These are phyloP conservation scores for Peronospora tabacina DNA, from an alignment of 352 stramenopile species.

Conservation along the genomic window DNA sequence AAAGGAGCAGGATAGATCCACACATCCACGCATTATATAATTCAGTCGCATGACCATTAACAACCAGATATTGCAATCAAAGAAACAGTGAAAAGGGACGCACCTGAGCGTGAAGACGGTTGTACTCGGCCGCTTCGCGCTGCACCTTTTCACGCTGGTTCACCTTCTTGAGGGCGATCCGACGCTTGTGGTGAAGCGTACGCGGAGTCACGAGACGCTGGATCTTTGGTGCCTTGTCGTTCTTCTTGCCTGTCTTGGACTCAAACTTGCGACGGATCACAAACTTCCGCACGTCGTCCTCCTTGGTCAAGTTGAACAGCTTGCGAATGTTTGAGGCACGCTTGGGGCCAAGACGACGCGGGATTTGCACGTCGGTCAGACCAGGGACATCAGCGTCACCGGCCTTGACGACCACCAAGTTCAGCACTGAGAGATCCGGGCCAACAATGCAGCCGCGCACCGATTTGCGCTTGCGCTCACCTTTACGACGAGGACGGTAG, in stretches of 20 bases:
- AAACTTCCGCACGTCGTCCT: conserved; percentile 99
- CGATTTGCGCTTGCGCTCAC: conserved; percentile 98
- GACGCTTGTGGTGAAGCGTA: conserved; percentile 93
- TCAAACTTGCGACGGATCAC: conserved; percentile 98
- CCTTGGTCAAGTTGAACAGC: conserved; percentile 99
- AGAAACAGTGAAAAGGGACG: conserved; percentile 18
- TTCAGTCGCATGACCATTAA: conserved; percentile 28
- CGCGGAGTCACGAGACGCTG: conserved; percentile 98
- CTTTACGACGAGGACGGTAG: conserved; percentile 91
- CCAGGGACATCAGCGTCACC: conserved; percentile 94
- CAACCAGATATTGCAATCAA: too few species aligned
- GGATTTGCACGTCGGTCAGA: conserved; percentile 94
- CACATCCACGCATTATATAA: conserved; percentile 26
- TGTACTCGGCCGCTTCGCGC: conserved; percentile 94
- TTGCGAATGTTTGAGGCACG: conserved; percentile 99
- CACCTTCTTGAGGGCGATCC: conserved; percentile 82
- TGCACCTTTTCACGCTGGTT: conserved; percentile 87
- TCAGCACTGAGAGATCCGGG: conserved; percentile 98
- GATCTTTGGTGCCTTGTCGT: conserved; percentile 99
- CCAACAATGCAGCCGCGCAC: conserved; percentile 99
- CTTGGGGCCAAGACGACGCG: conserved; percentile 98
- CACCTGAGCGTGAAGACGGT: conserved; percentile 93
- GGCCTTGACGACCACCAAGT: conserved; percentile 98
- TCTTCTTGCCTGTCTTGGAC: conserved; percentile 97
- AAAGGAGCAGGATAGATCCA: conserved; percentile 79